Evolutionary conservation across 805 yeast species (phyloP).

Genomic region (Pichia kluyveri): DNA sequence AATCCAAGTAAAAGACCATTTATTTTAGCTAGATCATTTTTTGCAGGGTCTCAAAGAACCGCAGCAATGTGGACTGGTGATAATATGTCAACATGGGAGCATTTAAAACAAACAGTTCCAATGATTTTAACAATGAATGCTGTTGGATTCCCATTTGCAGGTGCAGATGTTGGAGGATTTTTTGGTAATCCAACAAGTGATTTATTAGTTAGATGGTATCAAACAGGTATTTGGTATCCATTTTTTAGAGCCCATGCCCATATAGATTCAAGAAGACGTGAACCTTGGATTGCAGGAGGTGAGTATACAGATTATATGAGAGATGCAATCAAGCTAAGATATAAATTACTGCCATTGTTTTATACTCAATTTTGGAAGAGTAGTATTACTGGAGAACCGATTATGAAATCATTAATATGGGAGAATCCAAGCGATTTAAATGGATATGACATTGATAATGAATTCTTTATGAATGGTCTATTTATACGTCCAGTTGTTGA

Average conservation of each 20-base stretch:
- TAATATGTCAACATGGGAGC: slow-evolving; percentile 88
- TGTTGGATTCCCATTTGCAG: slow-evolving; percentile 85
- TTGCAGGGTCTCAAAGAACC: slow-evolving; percentile 83
- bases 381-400: slow-evolving; percentile 54
- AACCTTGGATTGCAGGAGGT: slow-evolving; percentile 81
- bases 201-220: slow-evolving; percentile 86
- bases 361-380: slow-evolving; percentile 73
- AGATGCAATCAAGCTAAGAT: slow-evolving; percentile 66
- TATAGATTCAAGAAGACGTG: slow-evolving; percentile 84
- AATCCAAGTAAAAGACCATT: slow-evolving; percentile 63
- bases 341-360: slow-evolving; percentile 64
- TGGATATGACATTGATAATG: slow-evolving; percentile 62
- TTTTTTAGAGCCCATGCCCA: slow-evolving; percentile 97
- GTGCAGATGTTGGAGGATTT: slow-evolving; percentile 97
- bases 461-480: slow-evolving; percentile 68
- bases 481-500: slow-evolving; percentile 74
- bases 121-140: slow-evolving; percentile 77
- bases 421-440: slow-evolving; percentile 38
- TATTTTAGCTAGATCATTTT: slow-evolving; percentile 76
- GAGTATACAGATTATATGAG: slow-evolving; percentile 59
- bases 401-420: slow-evolving; percentile 61
- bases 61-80: slow-evolving; percentile 99
- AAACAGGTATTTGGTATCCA: slow-evolving; percentile 92
- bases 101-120: slow-evolving; percentile 70
- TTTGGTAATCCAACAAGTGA: slow-evolving; percentile 84